Evolutionary conservation across 208 protist species (phyloP).

Genomic region (Angomonas ambiguus): DNA sequence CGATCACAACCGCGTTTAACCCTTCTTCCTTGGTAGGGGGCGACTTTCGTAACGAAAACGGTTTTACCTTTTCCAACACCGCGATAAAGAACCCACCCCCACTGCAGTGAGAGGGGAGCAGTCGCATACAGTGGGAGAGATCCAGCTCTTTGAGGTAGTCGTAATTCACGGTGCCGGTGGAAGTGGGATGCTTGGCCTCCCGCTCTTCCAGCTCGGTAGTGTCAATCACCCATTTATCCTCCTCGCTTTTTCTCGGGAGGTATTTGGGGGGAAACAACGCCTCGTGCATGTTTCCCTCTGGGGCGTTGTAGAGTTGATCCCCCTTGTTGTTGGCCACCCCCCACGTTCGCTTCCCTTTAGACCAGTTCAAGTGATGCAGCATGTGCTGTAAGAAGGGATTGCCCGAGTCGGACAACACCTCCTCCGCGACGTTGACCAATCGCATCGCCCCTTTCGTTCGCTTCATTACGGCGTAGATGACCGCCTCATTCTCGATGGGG

Average conservation of each 20-base stretch:
- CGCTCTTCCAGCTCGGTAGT: not conserved
- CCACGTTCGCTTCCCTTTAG: slow-evolving; percentile 83
- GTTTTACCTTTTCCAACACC: slow-evolving; percentile 86
- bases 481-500: slow-evolving; percentile 95
- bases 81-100: slow-evolving; percentile 98
- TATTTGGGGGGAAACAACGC: slow-evolving; percentile 51
- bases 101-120: slow-evolving; percentile 93
- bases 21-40: too few species aligned
- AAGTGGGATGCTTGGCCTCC: slow-evolving; percentile 27
- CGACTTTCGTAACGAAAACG: slow-evolving; percentile 45
- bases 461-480: slow-evolving; percentile 89
- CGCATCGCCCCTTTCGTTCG: slow-evolving; percentile 72
- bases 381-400: slow-evolving; percentile 13
- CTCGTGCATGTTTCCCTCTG: slow-evolving; percentile 56
- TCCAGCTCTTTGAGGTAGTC: slow-evolving; percentile 33
- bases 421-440: slow-evolving; percentile 63
- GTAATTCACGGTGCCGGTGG: slow-evolving; percentile 35
- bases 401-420: not conserved
- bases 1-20: not conserved
- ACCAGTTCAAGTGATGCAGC: slow-evolving; percentile 66
- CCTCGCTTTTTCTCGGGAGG: not conserved
- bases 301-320: slow-evolving; percentile 32
- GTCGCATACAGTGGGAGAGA: slow-evolving; percentile 87
- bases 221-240: not conserved
- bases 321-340: slow-evolving; percentile 64